phyloP scores from a whole-genome alignment of 2,329 filamentous ascomycete species.

The Pseudogymnoascus sp. region DNA sequence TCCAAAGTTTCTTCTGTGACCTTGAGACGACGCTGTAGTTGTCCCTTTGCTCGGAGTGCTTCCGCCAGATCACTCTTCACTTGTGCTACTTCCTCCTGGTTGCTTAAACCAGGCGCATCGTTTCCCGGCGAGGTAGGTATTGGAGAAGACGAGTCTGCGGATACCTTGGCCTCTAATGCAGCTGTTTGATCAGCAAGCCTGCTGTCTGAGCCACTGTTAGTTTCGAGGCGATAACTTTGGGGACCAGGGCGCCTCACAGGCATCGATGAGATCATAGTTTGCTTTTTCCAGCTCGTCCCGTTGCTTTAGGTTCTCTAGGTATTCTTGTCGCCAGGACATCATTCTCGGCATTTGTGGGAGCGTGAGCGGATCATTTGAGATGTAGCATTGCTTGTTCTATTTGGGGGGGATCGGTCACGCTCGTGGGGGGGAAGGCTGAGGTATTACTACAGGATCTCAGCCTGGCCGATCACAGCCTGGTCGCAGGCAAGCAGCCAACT shows the following conservation, averaged over 20 bases:
- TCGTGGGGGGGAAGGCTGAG: constrained; percentile 6
- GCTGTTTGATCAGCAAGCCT: constrained; percentile 59
- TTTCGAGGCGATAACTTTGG: constrained; percentile 11
- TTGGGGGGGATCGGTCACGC: neutral
- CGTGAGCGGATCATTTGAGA: neutral
- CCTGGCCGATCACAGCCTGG: neutral
- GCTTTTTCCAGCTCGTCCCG: constrained; percentile 60
- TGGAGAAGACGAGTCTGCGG: constrained; percentile 26
- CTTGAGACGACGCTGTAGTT: constrained; percentile 56
- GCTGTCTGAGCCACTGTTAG: constrained; percentile 41
- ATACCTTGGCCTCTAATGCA: constrained; percentile 50
- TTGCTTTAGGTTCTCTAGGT: constrained; percentile 64
- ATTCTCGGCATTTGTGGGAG: constrained; percentile 16
- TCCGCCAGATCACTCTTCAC: constrained; percentile 64
- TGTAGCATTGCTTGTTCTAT: neutral
- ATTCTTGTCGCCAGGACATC: constrained; percentile 65
- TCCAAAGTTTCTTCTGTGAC: constrained; percentile 55
- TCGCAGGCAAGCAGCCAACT: neutral
- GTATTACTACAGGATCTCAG: neutral
- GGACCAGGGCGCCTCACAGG: constrained; percentile 49
- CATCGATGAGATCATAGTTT: constrained; percentile 61
- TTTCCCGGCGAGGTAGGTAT: constrained; percentile 20
- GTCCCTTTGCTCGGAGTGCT: constrained; percentile 64
- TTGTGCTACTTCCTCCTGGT: constrained; percentile 33
- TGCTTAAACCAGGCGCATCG: constrained; percentile 23